These are phyloP conservation scores for Chenopodium berlandieri DNA, from an alignment of 148 eudicot species.

Conservation along the genomic window DNA sequence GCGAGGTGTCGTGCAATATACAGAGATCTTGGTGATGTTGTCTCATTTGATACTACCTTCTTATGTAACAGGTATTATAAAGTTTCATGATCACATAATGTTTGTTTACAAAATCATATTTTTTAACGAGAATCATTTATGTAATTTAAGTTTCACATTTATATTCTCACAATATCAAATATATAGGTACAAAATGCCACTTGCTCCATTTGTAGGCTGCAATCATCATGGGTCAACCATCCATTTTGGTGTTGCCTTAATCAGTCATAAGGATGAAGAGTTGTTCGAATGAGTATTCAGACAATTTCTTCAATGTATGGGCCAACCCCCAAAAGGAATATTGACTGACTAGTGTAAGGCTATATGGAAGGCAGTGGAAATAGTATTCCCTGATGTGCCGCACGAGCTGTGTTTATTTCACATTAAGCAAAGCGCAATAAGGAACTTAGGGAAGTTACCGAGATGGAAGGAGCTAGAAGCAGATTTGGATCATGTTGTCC, in stretches of 20 bases:
- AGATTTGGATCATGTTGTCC: background rate
- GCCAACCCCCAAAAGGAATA: background rate
- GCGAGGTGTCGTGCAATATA: background rate
- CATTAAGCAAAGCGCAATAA: background rate
- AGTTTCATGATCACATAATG: background rate
- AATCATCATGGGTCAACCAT: background rate
- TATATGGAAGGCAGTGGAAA: background rate
- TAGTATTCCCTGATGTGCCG: background rate
- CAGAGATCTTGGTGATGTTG: background rate
- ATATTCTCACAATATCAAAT: no score
- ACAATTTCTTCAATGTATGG: background rate
- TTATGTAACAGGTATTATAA: background rate
- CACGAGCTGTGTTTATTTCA: background rate
- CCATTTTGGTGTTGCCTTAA: background rate
- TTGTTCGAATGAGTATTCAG: background rate
- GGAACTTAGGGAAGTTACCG: background rate
- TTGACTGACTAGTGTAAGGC: background rate
- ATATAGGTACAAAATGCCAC: background rate
- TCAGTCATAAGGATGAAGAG: background rate
- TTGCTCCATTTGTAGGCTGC: background rate
- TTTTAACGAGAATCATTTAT: background rate
- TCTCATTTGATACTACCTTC: conserved; percentile 5
- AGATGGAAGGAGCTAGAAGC: background rate
- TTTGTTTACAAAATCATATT: background rate
- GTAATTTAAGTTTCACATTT: no score